Evolutionary conservation across 1,139 yeast genomes (phyloP).

Genomic region (Komagataea norvegica): DNA sequence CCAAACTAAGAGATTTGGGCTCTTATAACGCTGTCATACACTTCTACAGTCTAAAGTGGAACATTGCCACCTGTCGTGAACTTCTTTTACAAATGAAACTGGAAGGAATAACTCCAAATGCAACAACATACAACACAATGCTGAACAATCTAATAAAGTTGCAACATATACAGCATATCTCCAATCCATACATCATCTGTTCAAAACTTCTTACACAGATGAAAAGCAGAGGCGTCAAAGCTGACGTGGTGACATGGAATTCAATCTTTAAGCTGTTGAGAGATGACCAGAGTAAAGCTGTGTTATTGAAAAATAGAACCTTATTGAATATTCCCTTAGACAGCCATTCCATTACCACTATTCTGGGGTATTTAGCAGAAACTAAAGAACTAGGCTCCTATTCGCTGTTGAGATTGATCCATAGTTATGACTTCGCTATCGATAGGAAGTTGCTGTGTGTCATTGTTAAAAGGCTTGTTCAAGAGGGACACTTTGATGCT

Average conservation of each 20-base stretch:
- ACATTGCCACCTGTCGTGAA: constrained; percentile 40
- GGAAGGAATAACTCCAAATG: constrained; percentile 33
- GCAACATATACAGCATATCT: constrained; percentile 27
- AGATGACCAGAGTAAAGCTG: constrained; percentile 28
- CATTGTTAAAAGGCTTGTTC: constrained; percentile 24
- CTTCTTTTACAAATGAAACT: constrained; percentile 36
- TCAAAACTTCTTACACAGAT: constrained; percentile 32
- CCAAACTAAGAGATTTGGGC: constrained; percentile 31
- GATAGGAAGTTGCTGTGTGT: constrained; percentile 24
- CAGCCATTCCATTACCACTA: constrained; percentile 10
- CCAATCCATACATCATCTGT: constrained; percentile 30
- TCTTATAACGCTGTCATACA: constrained; percentile 42
- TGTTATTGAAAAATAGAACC: constrained; percentile 27
- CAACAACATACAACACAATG: constrained; percentile 41
- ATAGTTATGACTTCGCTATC: constrained; percentile 25
- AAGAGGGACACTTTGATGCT: constrained; percentile 25
- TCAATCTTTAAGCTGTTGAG: constrained; percentile 27
- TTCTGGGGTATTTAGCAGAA: constrained; percentile 13
- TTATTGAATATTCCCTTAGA: constrained; percentile 26
- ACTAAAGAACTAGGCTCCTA: constrained; percentile 9
- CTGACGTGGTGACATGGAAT: constrained; percentile 39
- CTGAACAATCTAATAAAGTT: constrained; percentile 27
- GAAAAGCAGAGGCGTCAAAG: constrained; percentile 27
- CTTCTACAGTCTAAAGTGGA: constrained; percentile 34
- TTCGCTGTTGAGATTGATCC: constrained; percentile 20